These are phyloP conservation scores for Chalciporus piperatus DNA, from an alignment of 768 basidiomycete species.

Conservation along the genomic window DNA sequence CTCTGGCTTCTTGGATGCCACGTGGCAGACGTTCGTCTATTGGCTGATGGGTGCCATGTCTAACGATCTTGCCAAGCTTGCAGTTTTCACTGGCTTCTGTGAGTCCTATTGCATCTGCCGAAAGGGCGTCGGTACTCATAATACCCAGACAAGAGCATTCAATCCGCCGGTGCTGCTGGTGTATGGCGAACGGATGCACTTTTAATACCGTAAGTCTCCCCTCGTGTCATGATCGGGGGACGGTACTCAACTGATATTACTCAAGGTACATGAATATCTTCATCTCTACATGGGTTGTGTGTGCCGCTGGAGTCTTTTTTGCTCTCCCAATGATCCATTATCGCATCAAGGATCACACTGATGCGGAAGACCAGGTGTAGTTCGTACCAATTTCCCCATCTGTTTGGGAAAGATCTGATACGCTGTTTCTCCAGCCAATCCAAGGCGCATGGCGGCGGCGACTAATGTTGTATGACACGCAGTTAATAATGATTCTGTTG, in stretches of 20 bases:
- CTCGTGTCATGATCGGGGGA: background rate
- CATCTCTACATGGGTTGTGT: conserved; percentile 70
- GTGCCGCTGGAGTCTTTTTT: conserved; percentile 60
- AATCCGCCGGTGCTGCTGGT: conserved; percentile 74
- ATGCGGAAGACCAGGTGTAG: conserved; percentile 51
- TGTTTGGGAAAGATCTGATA: background rate
- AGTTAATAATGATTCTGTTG: too few relatives aligned
- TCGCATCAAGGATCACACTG: conserved; percentile 62
- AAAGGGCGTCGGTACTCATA: conserved; percentile 1
- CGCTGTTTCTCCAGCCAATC: conserved; percentile 10
- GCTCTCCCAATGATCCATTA: conserved; percentile 74
- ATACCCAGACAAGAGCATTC: conserved; percentile 64
- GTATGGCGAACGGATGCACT: conserved; percentile 70
- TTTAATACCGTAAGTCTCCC: conserved; percentile 50
- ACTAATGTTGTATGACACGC: background rate
- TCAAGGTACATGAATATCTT: conserved; percentile 65
- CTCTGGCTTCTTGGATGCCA: conserved; percentile 73
- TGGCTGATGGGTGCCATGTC: conserved; percentile 88
- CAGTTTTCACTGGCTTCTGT: conserved; percentile 83
- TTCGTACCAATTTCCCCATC: conserved; percentile 24
- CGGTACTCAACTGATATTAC: background rate
- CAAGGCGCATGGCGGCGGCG: background rate
- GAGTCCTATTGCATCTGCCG: conserved; percentile 28
- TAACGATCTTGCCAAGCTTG: conserved; percentile 76
- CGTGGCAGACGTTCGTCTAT: conserved; percentile 84